Evolutionary conservation across 306 rosid genomes (phyloP).

Genomic region (Luffa acutangula): DNA sequence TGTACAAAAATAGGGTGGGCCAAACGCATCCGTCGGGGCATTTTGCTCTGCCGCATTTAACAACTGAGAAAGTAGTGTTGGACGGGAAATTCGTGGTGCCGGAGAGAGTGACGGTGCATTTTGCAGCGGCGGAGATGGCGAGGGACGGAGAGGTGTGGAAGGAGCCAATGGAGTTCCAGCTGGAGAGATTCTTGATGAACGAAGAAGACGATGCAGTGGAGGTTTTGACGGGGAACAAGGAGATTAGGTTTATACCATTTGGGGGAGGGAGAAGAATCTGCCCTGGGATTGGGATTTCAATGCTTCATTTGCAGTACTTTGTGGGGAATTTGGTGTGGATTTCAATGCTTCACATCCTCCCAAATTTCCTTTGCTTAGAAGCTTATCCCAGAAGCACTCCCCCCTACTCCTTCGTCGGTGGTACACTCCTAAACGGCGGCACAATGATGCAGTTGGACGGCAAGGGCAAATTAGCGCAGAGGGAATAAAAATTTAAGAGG

Average conservation of each 20-base stretch:
- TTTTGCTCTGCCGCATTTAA: neutral
- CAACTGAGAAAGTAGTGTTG: neutral
- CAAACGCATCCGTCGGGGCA: slow-evolving; percentile 14
- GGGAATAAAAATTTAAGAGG: too few species aligned
- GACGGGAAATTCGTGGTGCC: slow-evolving; percentile 6
- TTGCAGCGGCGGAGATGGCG: neutral
- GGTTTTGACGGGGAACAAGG: neutral
- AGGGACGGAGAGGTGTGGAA: slow-evolving; percentile 8
- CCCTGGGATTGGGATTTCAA: slow-evolving; percentile 5
- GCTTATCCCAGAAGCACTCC: too few species aligned
- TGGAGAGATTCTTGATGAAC: slow-evolving; percentile 5
- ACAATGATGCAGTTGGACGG: too few species aligned
- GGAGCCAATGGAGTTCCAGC: slow-evolving; percentile 6
- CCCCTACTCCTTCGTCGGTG: too few species aligned
- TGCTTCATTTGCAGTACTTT: slow-evolving; percentile 14
- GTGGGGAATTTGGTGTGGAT: slow-evolving; percentile 13
- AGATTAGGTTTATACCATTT: slow-evolving; percentile 8
- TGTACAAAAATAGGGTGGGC: too few species aligned
- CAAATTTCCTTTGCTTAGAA: too few species aligned
- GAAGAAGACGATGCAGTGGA: neutral
- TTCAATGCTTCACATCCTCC: too few species aligned
- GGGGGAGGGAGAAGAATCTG: slow-evolving; percentile 20
- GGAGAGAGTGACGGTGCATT: neutral
- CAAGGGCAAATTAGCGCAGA: too few species aligned
- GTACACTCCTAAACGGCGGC: too few species aligned